Evolutionary conservation across 495 filamentous ascomycete species (phyloP).

Genomic region (Talaromyces stipitatus): DNA sequence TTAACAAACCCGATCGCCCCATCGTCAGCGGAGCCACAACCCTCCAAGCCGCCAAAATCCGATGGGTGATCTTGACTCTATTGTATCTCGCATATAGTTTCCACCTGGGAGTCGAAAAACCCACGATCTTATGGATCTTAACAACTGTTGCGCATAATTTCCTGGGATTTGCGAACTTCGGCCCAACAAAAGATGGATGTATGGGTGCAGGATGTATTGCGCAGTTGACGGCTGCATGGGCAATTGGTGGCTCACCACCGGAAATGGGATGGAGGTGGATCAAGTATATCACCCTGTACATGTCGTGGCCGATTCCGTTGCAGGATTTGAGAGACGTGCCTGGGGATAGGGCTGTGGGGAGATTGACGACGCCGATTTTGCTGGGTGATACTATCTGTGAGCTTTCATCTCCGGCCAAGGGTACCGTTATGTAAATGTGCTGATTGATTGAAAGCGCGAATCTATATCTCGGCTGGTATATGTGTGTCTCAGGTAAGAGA

Average conservation of each 20-base stretch:
- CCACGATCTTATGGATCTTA: background rate
- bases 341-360: background rate
- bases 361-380: background rate
- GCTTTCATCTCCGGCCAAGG: background rate
- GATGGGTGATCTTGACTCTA: background rate
- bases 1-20: conserved; percentile 8
- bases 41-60: background rate
- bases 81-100: background rate
- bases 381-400: background rate
- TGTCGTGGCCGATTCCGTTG: background rate
- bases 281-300: background rate
- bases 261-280: background rate
- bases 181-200: background rate
- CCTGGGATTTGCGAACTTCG: background rate
- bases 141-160: background rate
- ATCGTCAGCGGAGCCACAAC: conserved; percentile 3
- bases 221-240: background rate
- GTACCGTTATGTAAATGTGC: background rate
- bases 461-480: background rate
- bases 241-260: background rate
- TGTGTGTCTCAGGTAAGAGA: background rate
- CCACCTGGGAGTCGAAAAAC: background rate
- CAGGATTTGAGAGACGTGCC: background rate
- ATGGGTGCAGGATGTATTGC: conserved; percentile 1
- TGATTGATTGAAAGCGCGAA: background rate